Percentiles rank a stretch among this genome's conserved stretches.
Evolutionary conservation across 202 grass and related monocot genomes (phyloP).

Genomic region (Panicum virgatum): DNA sequence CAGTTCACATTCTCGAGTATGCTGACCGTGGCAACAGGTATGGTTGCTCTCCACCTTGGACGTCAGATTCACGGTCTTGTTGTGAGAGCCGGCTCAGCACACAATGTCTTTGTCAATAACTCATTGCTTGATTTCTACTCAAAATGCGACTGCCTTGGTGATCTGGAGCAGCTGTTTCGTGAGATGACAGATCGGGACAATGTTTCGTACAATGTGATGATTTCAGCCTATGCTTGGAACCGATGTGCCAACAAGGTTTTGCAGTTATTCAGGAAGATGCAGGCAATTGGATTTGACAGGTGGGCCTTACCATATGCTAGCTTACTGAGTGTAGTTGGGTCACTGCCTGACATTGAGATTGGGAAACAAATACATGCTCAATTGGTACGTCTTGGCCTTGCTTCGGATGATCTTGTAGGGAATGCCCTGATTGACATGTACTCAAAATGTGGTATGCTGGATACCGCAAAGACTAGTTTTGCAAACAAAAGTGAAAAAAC

Average conservation of each 20-base stretch:
- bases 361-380: slow-evolving; percentile 87
- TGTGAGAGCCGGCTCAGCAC: slow-evolving; percentile 47
- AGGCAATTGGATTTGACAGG: slow-evolving; percentile 49
- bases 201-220: slow-evolving; percentile 87
- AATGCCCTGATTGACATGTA: slow-evolving; percentile 95
- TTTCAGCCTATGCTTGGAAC: slow-evolving; percentile 66
- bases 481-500: slow-evolving; percentile 56
- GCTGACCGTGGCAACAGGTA: slow-evolving; percentile 53
- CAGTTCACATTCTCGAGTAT: slow-evolving; percentile 76
- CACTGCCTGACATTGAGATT: slow-evolving; percentile 48
- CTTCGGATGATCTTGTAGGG: slow-evolving; percentile 53
- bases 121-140: slow-evolving; percentile 89
- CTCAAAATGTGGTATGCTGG: slow-evolving; percentile 64
- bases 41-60: slow-evolving; percentile 56
- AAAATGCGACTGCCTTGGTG: slow-evolving; percentile 59
- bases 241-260: slow-evolving; percentile 29
- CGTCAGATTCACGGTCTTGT: slow-evolving; percentile 65
- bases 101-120: slow-evolving; percentile 78
- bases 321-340: slow-evolving; percentile 69
- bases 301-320: slow-evolving; percentile 69
- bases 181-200: slow-evolving; percentile 72
- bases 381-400: slow-evolving; percentile 46
- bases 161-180: slow-evolving; percentile 60
- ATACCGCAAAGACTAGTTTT: slow-evolving; percentile 56
- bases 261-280: slow-evolving; percentile 68